Evolutionary conservation across 2,329 filamentous ascomycete genomes (phyloP).

Genomic region (Colletotrichum incanum): DNA sequence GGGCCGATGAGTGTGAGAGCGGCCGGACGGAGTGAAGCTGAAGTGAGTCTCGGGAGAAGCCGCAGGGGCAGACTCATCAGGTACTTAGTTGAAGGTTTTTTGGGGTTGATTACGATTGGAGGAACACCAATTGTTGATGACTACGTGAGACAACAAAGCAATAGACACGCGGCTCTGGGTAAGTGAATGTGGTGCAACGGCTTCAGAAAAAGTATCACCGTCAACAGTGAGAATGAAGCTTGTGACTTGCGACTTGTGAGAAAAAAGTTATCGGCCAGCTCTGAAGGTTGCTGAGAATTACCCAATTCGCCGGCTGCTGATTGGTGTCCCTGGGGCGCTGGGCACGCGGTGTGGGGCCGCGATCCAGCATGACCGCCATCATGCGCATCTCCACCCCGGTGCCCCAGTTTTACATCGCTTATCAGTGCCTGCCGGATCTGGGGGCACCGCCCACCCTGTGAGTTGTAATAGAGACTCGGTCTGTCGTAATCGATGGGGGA

Average conservation of each 20-base stretch:
- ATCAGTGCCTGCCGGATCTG: conserved; percentile 39
- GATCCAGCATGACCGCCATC: conserved; percentile 23
- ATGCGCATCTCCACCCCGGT: conserved; percentile 26
- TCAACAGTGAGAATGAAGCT: conserved; percentile 15
- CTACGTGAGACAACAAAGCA: neutral
- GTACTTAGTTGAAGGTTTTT: neutral
- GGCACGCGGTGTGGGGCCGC: conserved; percentile 11
- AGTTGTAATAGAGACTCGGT: conserved; percentile 35
- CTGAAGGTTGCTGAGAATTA: conserved; percentile 42
- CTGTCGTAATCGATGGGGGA: conserved; percentile 32
- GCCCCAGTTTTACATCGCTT: conserved; percentile 28
- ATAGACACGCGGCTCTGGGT: neutral
- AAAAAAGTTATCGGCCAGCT: conserved; percentile 32
- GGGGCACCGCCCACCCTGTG: conserved; percentile 5
- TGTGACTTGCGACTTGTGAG: conserved; percentile 36
- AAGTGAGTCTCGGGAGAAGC: conserved; percentile 39
- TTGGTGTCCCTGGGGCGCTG: conserved; percentile 19
- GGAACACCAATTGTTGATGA: neutral
- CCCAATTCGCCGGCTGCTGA: conserved; percentile 35
- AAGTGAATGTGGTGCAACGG: neutral
- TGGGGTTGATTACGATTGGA: neutral
- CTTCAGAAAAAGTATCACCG: neutral
- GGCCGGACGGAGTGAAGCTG: conserved; percentile 36
- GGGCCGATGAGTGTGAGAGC: conserved; percentile 11
- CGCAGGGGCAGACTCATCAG: conserved; percentile 38